Evolutionary conservation across 306 rosid species (phyloP).

Genomic region (Astragalus membranaceus): DNA sequence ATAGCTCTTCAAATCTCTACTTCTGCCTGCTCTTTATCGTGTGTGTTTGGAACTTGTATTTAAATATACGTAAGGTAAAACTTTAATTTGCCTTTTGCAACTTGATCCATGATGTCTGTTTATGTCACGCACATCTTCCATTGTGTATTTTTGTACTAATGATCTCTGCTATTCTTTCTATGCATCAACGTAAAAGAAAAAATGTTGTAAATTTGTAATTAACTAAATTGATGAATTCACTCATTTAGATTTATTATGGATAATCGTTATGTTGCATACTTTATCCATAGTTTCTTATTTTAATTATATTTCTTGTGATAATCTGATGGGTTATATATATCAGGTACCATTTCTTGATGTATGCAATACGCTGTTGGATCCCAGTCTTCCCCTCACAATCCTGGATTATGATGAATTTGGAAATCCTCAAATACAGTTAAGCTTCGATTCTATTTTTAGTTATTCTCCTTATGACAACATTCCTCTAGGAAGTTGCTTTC

Average conservation of each 20-base stretch:
- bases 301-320: constrained; percentile 8
- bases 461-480: constrained; percentile 88
- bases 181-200: neutral
- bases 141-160: neutral
- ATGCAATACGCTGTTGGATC: constrained; percentile 88
- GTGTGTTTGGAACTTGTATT: neutral
- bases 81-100: neutral
- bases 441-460: constrained; percentile 52
- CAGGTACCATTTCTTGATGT: constrained; percentile 97
- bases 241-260: neutral
- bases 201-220: neutral
- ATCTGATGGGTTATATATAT: neutral
- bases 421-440: constrained; percentile 49
- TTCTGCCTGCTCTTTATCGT: neutral
- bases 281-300: neutral
- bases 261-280: neutral
- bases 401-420: constrained; percentile 95
- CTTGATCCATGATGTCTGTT: neutral
- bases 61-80: neutral
- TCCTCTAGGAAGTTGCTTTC: constrained; percentile 61
- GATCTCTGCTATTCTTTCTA: neutral
- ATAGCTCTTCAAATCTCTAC: neutral
- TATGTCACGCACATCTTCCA: neutral
- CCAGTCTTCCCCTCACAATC: constrained; percentile 75
- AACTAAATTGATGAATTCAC: neutral